These are phyloP conservation scores for Blastomyces parvus DNA, from an alignment of 2,329 filamentous ascomycete species.

Conservation along the genomic window DNA sequence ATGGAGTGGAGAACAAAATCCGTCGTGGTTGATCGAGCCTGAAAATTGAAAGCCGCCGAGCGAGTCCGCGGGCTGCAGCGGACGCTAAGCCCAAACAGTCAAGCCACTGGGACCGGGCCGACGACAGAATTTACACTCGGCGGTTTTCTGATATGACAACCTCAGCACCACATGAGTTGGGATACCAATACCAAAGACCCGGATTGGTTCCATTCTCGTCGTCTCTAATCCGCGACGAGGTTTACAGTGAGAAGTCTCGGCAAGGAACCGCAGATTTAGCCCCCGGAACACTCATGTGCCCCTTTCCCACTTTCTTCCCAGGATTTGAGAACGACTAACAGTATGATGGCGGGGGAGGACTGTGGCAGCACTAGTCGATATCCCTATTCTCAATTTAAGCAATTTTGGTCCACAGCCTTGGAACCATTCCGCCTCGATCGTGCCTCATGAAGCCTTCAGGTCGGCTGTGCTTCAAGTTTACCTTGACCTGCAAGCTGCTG, in stretches of 20 bases:
- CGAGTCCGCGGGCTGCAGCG: background rate
- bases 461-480: background rate
- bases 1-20: background rate
- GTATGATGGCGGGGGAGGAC: background rate
- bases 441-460: background rate
- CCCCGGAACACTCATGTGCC: background rate
- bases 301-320: background rate
- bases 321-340: background rate
- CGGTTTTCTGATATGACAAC: too few relatives aligned
- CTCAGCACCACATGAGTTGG: too few relatives aligned
- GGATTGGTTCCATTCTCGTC: background rate
- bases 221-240: background rate
- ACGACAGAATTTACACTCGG: background rate
- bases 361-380: background rate
- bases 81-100: slow-evolving; percentile 4
- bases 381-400: background rate
- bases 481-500: too few relatives aligned
- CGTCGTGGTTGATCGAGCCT: too few relatives aligned
- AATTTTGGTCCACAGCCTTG: background rate
- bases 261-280: background rate
- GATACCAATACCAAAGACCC: background rate
- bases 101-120: background rate
- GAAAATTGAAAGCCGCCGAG: background rate
- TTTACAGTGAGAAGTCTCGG: background rate
- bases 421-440: background rate